Evolutionary conservation across 2,329 filamentous ascomycete genomes (phyloP).

Genomic region (Curvularia sp.): DNA sequence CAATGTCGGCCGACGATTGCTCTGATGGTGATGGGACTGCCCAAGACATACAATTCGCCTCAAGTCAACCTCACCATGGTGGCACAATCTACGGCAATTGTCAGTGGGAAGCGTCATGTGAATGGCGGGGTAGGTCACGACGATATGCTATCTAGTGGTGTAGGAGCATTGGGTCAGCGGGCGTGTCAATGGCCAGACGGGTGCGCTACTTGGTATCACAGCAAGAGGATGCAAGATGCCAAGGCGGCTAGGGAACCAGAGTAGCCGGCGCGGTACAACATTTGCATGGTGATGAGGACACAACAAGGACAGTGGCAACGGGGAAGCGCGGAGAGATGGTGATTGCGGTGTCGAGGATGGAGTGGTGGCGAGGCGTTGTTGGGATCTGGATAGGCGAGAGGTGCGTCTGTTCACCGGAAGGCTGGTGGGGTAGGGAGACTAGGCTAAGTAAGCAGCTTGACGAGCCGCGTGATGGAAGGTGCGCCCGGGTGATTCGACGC

Average conservation of each 20-base stretch:
- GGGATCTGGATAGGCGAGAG: slow-evolving; percentile 13
- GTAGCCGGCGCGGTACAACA: not conserved
- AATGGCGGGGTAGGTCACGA: slow-evolving; percentile 4
- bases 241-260: not conserved
- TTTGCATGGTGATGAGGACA: not conserved
- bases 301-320: not conserved
- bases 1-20: slow-evolving; percentile 22
- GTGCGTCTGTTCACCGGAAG: slow-evolving; percentile 40
- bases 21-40: slow-evolving; percentile 5
- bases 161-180: slow-evolving; percentile 24
- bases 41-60: too few species aligned
- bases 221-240: slow-evolving; percentile 2
- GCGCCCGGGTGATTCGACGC: slow-evolving; percentile 28
- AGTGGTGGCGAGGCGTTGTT: not conserved
- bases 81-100: slow-evolving; percentile 9
- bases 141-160: slow-evolving; percentile 18
- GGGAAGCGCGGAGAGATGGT: too few species aligned
- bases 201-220: slow-evolving; percentile 17
- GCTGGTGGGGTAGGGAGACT: slow-evolving; percentile 22
- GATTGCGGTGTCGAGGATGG: not conserved
- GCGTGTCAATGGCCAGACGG: slow-evolving; percentile 1
- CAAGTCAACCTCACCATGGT: slow-evolving; percentile 9
- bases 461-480: slow-evolving; percentile 32
- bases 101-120: slow-evolving; percentile 11
- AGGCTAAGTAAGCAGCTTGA: slow-evolving; percentile 30